Percentiles rank a stretch among this genome's conserved stretches.
These are phyloP conservation scores for Phialocephala subalpina DNA, from an alignment of 2,329 filamentous ascomycete species.

Conservation along the genomic window DNA sequence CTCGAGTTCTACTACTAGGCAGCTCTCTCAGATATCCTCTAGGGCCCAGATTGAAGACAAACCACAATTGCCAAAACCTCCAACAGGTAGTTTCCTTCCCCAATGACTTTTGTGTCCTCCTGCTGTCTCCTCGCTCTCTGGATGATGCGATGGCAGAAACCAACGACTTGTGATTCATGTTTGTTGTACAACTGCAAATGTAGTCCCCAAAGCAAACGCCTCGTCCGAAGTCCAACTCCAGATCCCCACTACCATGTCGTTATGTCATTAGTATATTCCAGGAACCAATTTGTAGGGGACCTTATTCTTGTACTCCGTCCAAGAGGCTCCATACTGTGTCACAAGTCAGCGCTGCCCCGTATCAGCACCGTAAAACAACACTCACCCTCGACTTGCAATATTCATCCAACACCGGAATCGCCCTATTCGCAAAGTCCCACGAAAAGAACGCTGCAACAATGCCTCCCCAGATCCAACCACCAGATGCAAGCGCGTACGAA, in stretches of 20 bases:
- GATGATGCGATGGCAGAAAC: too few species aligned
- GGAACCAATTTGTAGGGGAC: slow-evolving; percentile 51
- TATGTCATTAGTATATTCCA: slow-evolving; percentile 39
- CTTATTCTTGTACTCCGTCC: slow-evolving; percentile 46
- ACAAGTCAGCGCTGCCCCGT: background rate
- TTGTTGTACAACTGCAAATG: too few species aligned
- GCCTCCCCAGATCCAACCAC: slow-evolving; percentile 54
- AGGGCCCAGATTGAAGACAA: too few species aligned
- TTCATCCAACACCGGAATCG: slow-evolving; percentile 56
- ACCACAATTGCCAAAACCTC: too few species aligned
- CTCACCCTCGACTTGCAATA: slow-evolving; percentile 54
- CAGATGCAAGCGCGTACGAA: slow-evolving; percentile 56
- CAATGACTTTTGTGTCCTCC: too few species aligned
- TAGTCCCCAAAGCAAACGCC: background rate
- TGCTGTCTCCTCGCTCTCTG: too few species aligned
- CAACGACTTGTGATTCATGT: too few species aligned
- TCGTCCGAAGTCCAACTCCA: background rate
- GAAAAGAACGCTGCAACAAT: slow-evolving; percentile 50
- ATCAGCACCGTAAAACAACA: slow-evolving; percentile 6
- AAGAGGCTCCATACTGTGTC: slow-evolving; percentile 49
- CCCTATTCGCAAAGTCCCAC: slow-evolving; percentile 53
- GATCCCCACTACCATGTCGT: background rate
- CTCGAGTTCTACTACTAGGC: too few species aligned
- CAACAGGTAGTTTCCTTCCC: too few species aligned
- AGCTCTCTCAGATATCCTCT: too few species aligned